A percentile compares a stretch with the other conserved stretches of the same genome.
phyloP scores from a whole-genome alignment of 345 rosid species.

The Eucalyptus pauciflora region DNA sequence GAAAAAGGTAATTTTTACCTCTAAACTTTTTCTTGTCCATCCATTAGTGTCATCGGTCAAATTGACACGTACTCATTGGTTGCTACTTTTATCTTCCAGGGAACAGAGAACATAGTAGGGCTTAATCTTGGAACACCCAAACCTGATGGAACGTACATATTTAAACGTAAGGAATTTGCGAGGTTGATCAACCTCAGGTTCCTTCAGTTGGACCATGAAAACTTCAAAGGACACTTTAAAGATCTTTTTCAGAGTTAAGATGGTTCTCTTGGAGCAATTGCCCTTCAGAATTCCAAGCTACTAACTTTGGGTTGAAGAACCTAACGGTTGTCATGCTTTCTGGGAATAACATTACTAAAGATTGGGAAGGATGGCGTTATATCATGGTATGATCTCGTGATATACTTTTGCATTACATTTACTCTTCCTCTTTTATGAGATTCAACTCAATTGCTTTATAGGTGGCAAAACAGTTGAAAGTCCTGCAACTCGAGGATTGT shows the following conservation, averaged over 20 bases:
- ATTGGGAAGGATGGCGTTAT: not conserved
- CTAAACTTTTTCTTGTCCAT: not conserved
- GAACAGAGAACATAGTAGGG: not conserved
- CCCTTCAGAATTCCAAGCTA: not conserved
- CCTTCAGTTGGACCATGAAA: not conserved
- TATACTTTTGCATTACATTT: not conserved
- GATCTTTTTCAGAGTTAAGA: not conserved
- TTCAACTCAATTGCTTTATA: too few relatives aligned
- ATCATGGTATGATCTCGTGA: not conserved
- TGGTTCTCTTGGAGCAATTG: not conserved
- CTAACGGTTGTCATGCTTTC: not conserved
- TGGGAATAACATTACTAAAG: not conserved
- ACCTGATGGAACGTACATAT: fast-evolving
- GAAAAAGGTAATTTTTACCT: not conserved
- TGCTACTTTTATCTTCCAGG: not conserved
- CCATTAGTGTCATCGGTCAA: fast-evolving
- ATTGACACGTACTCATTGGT: too few relatives aligned
- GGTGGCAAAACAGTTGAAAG: not conserved
- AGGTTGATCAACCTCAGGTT: not conserved
- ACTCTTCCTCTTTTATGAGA: not conserved
- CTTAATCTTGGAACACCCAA: not conserved
- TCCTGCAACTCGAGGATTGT: not conserved
- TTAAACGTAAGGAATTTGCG: not conserved
- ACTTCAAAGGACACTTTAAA: not conserved
- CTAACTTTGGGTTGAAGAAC: not conserved